Percentiles rank a stretch among this genome's conserved stretches.
phyloP scores from a whole-genome alignment of 1,284 basidiomycete species.

The Apiotrichum siamense region DNA sequence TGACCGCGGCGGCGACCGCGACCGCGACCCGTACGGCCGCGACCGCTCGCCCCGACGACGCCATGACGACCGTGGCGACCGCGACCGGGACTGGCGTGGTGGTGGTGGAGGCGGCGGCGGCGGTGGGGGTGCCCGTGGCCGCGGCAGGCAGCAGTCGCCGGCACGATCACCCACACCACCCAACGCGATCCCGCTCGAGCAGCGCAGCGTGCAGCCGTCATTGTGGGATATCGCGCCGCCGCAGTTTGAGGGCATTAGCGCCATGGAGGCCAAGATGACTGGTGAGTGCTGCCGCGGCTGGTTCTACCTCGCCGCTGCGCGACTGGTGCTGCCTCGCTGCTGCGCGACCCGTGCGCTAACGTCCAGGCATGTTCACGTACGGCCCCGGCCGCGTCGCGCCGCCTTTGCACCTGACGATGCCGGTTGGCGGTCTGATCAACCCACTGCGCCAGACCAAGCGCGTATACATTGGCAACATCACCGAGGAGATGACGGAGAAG shows the following conservation, averaged over 20 bases:
- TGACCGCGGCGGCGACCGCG: background rate
- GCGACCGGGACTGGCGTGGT: slow-evolving; percentile 19
- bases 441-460: slow-evolving; percentile 86
- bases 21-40: slow-evolving; percentile 10
- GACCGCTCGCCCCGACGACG: slow-evolving; percentile 13
- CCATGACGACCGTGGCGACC: slow-evolving; percentile 10
- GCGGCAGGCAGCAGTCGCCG: slow-evolving; percentile 52
- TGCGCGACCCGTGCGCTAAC: slow-evolving; percentile 13
- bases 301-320: no score
- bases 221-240: slow-evolving; percentile 95
- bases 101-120: slow-evolving; percentile 16
- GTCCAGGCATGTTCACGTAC: slow-evolving; percentile 43
- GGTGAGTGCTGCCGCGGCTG: slow-evolving; percentile 52
- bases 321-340: no score
- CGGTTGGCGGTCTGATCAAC: slow-evolving; percentile 60
- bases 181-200: slow-evolving; percentile 71
- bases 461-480: slow-evolving; percentile 92
- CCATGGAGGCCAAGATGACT: slow-evolving; percentile 94
- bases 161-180: slow-evolving; percentile 87
- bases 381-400: slow-evolving; percentile 42
- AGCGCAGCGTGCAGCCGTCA: slow-evolving; percentile 76
- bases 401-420: slow-evolving; percentile 38
- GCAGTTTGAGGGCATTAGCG: slow-evolving; percentile 89
- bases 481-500: slow-evolving; percentile 81
- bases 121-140: slow-evolving; percentile 47